These are phyloP conservation scores for Trichoderma breve DNA, from an alignment of 2,329 filamentous ascomycete species.

Conservation along the genomic window DNA sequence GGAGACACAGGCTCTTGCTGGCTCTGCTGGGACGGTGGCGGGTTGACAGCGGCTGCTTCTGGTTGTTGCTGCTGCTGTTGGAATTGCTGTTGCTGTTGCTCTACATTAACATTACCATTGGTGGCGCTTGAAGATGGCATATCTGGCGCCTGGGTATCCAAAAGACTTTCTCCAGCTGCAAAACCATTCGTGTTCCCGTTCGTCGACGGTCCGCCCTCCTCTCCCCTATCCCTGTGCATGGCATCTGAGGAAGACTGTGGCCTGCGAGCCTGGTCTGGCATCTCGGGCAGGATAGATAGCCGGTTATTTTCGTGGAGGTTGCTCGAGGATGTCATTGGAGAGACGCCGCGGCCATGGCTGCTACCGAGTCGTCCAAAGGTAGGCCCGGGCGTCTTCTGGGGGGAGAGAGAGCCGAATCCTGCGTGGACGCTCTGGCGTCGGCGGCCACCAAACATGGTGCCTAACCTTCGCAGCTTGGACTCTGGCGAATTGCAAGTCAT, in stretches of 20 bases:
- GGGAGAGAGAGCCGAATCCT: slow-evolving; percentile 52
- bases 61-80: slow-evolving; percentile 27
- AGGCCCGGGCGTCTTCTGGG: slow-evolving; percentile 47
- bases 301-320: slow-evolving; percentile 56
- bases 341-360: slow-evolving; percentile 58
- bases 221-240: slow-evolving; percentile 19
- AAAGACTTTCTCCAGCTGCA: slow-evolving; percentile 28
- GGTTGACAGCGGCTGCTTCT: slow-evolving; percentile 49
- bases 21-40: slow-evolving; percentile 46
- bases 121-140: slow-evolving; percentile 34
- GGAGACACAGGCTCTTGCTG: slow-evolving; percentile 27
- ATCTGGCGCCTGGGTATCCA: slow-evolving; percentile 32
- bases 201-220: slow-evolving; percentile 20
- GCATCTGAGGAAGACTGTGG: slow-evolving; percentile 30
- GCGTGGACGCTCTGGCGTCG: slow-evolving; percentile 65
- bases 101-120: slow-evolving; percentile 48
- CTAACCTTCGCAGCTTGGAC: slow-evolving; percentile 61
- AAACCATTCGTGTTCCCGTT: slow-evolving; percentile 45
- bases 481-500: slow-evolving; percentile 33
- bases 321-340: slow-evolving; percentile 58
- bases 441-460: slow-evolving; percentile 64
- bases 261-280: slow-evolving; percentile 42
- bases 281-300: slow-evolving; percentile 58
- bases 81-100: slow-evolving; percentile 30
- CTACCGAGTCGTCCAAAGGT: slow-evolving; percentile 64